A percentile compares a stretch with the other conserved stretches of the same genome.
Evolutionary conservation across 805 yeast genomes (phyloP).

Genomic region (Zygosaccharomyces pseudorouxii): DNA sequence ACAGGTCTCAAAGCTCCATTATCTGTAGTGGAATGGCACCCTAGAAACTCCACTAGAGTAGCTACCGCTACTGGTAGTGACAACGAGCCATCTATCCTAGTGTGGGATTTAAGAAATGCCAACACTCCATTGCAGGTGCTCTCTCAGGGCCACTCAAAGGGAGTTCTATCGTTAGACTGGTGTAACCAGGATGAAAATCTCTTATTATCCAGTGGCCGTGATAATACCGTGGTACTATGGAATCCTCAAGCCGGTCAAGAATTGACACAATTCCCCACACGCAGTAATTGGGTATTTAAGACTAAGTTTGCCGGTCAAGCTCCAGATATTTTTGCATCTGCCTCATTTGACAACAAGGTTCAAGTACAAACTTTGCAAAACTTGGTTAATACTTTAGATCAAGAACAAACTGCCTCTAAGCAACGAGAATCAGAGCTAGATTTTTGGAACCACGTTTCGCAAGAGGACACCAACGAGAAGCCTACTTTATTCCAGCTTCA

Average conservation of each 20-base stretch:
- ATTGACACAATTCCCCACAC: conserved; percentile 83
- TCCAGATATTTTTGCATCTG: conserved; percentile 86
- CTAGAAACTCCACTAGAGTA: conserved; percentile 76
- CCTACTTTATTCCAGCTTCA: conserved; percentile 57
- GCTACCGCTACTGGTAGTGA: conserved; percentile 86
- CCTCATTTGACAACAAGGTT: conserved; percentile 82
- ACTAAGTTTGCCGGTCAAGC: conserved; percentile 80
- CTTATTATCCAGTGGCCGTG: conserved; percentile 87
- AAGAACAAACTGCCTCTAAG: conserved; percentile 30
- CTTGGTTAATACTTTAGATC: conserved; percentile 27
- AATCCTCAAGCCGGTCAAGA: conserved; percentile 71
- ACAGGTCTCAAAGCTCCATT: conserved; percentile 57
- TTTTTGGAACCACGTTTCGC: conserved; percentile 77
- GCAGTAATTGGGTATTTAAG: conserved; percentile 91
- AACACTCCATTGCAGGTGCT: conserved; percentile 79
- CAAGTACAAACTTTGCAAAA: conserved; percentile 85
- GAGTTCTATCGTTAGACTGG: conserved; percentile 91
- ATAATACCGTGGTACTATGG: conserved; percentile 85
- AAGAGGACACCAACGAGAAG: conserved; percentile 68
- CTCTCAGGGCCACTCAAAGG: conserved; percentile 71
- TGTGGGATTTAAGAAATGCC: conserved; percentile 94
- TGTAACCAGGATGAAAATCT: conserved; percentile 74
- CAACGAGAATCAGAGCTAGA: conserved; percentile 53
- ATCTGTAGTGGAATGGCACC: conserved; percentile 92
- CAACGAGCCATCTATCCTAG: conserved; percentile 67